A percentile compares a stretch with the other conserved stretches of the same genome.
phyloP scores from a whole-genome alignment of 345 rosid species.

The Boechera stricta region DNA sequence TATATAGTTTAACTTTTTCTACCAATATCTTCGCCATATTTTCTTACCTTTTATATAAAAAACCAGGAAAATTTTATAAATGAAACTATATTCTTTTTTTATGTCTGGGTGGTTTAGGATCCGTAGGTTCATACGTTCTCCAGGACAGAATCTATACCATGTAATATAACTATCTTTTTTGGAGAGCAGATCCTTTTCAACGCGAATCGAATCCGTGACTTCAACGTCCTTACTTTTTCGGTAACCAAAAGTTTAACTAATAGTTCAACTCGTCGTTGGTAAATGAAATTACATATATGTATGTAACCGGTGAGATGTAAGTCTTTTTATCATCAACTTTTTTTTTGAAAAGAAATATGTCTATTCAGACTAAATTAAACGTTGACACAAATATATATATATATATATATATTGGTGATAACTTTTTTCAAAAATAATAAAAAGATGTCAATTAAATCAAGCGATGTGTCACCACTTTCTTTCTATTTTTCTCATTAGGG shows the following conservation, averaged over 20 bases:
- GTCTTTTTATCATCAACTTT: not conserved
- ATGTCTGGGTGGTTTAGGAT: no score
- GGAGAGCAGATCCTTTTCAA: no score
- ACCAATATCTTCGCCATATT: conserved; percentile 6
- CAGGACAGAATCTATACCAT: no score
- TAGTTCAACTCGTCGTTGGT: no score
- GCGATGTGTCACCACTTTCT: conserved; percentile 11
- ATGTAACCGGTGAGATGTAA: conserved; percentile 10
- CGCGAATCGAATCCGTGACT: no score
- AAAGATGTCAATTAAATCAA: not conserved
- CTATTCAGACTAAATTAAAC: not conserved
- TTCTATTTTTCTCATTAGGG: not conserved
- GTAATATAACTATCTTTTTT: no score
- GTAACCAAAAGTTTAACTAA: no score
- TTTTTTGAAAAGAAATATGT: not conserved
- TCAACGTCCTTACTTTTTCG: no score
- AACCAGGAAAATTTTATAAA: not conserved
- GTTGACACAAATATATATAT: not conserved
- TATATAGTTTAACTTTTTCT: not conserved
- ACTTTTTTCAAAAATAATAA: not conserved
- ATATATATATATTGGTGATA: not conserved
- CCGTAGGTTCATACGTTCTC: no score
- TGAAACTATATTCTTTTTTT: not conserved
- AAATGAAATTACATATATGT: not conserved
- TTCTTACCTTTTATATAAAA: not conserved